Evolutionary conservation across 2,329 filamentous ascomycete genomes (phyloP).

Genomic region (Cladorrhinum sp.): DNA sequence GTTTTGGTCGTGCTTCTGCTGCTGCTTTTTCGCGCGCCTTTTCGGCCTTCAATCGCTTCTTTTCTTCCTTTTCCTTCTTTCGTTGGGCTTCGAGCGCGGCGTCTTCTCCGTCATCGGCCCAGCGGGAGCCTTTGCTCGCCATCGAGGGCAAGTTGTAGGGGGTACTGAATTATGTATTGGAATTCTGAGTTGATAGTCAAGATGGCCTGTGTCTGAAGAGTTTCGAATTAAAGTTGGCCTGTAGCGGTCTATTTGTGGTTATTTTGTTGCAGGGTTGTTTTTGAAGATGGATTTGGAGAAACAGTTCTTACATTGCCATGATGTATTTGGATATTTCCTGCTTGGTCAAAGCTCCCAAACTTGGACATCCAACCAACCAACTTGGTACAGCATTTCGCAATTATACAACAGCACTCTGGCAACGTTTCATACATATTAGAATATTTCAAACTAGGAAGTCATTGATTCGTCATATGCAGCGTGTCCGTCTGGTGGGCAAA

Average conservation of each 20-base stretch:
- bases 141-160: slow-evolving; percentile 37
- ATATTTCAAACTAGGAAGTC: too few species aligned
- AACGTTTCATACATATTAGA: too few species aligned
- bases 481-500: too few species aligned
- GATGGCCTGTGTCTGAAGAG: neutral
- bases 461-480: too few species aligned
- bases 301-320: neutral
- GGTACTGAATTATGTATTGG: neutral
- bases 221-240: neutral
- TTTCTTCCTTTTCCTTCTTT: slow-evolving; percentile 83
- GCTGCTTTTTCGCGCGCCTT: slow-evolving; percentile 57
- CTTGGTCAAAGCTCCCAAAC: slow-evolving; percentile 21
- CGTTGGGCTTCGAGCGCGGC: slow-evolving; percentile 67
- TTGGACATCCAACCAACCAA: neutral
- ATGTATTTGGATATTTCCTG: slow-evolving; percentile 24
- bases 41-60: slow-evolving; percentile 77
- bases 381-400: too few species aligned
- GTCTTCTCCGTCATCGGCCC: slow-evolving; percentile 83
- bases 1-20: slow-evolving; percentile 24
- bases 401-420: too few species aligned
- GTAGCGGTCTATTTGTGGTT: neutral
- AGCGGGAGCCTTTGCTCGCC: slow-evolving; percentile 72
- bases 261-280: neutral
- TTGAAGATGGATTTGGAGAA: neutral
- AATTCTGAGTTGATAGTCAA: neutral